Base-by-base conservation (phyloP, 2,329 filamentous ascomycete species). In the Colletotrichum liaoningense region DNA sequence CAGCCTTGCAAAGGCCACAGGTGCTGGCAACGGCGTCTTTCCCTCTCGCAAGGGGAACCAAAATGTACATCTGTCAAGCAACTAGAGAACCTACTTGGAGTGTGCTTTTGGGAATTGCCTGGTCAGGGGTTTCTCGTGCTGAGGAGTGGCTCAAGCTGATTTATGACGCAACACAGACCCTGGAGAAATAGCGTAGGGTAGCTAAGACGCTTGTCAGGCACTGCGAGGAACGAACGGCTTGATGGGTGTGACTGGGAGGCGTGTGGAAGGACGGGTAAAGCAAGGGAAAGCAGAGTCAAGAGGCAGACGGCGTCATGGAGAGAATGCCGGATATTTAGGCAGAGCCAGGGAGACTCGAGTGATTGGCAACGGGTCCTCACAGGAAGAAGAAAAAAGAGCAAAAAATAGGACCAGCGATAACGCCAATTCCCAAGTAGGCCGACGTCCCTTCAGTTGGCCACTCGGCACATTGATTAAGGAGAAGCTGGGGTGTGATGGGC, bases 401-500 rank as follows among this genome's bases (percentile, higher is more conserved):
- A 57, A 65, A 69, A 59, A 58, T 22, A 66, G 57, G 62, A 63
- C 33, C 56, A 66, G 65, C 66, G 70, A 74, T 59, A 64, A 73
- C 62, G 62, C 62, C 69, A 73, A 73, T 22, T 55, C 59, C 46
- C 33, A 57, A 69, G 65, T 19, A 24, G 60, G 57, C 59, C 64
- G 24, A 60, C 30, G 65, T 59, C 63, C 70, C 58, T 64, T 74
- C 68, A 71, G 56, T 52, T 30, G 30, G 65, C 74, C 74, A 75
- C 72, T 74, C 68, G 72, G 68, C 59, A 75, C 60, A 65, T 74
- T 75, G 54, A 75, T 75, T 75, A 73, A 75, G 74, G 74, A 75
- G 74, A 72, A 75, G 62, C 74, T 73, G 72, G 74, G 74, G 69
- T 75, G 72, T 74, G 68, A 75, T 68, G 74, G 54, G 64, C 68